Percentiles rank a stretch among this genome's conserved stretches.
Conservation (phyloP, 2,329 filamentous ascomycete genomes). For the Hirsutella rhossiliensis region DNA sequence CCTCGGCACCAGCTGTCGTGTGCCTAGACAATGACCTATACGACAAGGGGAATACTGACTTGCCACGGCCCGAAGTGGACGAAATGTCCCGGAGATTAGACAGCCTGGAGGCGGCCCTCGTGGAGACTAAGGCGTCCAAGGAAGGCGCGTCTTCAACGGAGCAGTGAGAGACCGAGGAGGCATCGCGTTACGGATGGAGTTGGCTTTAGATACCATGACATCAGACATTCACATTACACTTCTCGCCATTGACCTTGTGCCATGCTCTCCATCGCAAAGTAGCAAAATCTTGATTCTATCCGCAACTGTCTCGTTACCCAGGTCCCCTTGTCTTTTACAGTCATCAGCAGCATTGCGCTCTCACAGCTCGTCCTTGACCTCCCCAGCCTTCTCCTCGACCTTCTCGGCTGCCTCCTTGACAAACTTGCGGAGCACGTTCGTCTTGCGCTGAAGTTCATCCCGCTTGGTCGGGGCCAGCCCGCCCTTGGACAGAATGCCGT, state of each 20-base stretch:
- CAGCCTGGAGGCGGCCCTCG: slow-evolving; percentile 64
- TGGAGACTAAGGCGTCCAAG: slow-evolving; percentile 37
- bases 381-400: slow-evolving; percentile 27
- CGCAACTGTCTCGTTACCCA: background rate
- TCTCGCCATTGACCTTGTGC: background rate
- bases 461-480: slow-evolving; percentile 75
- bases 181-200: background rate
- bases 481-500: slow-evolving; percentile 74
- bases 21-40: no score
- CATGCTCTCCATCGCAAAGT: background rate
- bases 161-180: background rate
- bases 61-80: slow-evolving; percentile 53
- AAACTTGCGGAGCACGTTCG: slow-evolving; percentile 80
- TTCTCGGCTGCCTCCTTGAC: slow-evolving; percentile 44
- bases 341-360: slow-evolving; percentile 3
- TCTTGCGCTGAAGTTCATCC: slow-evolving; percentile 76
- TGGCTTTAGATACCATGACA: background rate
- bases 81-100: slow-evolving; percentile 85
- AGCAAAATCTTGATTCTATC: background rate
- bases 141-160: slow-evolving; percentile 23
- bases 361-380: slow-evolving; percentile 27
- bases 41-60: slow-evolving; percentile 9
- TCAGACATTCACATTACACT: background rate
- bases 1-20: no score
- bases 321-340: background rate